Evolutionary conservation across 192 early-diverging fungal species (phyloP).

Genomic region (Phlyctochytrium planicorne): DNA sequence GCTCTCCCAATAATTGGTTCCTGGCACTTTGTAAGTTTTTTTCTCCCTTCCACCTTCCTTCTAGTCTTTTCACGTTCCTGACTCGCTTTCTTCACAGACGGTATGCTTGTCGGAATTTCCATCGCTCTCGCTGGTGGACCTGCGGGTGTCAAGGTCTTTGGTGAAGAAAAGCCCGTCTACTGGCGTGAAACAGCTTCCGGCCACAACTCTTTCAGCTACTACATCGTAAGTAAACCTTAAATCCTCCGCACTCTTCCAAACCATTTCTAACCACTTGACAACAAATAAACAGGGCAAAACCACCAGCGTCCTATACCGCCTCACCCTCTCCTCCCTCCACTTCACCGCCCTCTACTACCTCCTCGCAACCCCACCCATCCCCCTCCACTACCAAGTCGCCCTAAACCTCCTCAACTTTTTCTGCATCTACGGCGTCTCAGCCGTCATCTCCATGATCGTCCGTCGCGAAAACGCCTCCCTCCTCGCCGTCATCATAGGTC

Average conservation of each 20-base stretch:
- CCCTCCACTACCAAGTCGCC: slow-evolving; percentile 22
- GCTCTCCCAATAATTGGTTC: slow-evolving; percentile 24
- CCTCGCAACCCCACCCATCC: slow-evolving; percentile 31
- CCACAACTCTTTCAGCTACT: slow-evolving; percentile 26
- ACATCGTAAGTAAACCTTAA: slow-evolving; percentile 15
- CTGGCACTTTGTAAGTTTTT: slow-evolving; percentile 17
- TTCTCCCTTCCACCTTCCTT: too few relatives aligned
- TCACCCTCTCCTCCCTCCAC: slow-evolving; percentile 40
- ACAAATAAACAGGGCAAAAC: slow-evolving; percentile 33
- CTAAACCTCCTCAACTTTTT: slow-evolving; percentile 41
- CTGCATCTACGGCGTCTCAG: slow-evolving; percentile 38
- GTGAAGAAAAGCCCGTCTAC: slow-evolving; percentile 29
- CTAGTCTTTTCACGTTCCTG: too few relatives aligned
- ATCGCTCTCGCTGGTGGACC: slow-evolving; percentile 30
- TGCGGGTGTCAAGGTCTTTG: slow-evolving; percentile 33
- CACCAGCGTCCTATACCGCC: slow-evolving; percentile 31
- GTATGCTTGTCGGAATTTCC: slow-evolving; percentile 17
- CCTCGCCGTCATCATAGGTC: slow-evolving; percentile 22
- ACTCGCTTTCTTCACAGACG: slow-evolving; percentile 5
- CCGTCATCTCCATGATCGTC: slow-evolving; percentile 30
- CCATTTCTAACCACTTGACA: slow-evolving; percentile 18
- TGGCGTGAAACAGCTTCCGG: slow-evolving; percentile 41
- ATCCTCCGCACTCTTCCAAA: slow-evolving; percentile 21
- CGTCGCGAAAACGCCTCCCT: slow-evolving; percentile 33
- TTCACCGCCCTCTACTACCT: slow-evolving; percentile 36